These are phyloP conservation scores for Calocybe indica DNA, from an alignment of 768 basidiomycete species.

Conservation along the genomic window DNA sequence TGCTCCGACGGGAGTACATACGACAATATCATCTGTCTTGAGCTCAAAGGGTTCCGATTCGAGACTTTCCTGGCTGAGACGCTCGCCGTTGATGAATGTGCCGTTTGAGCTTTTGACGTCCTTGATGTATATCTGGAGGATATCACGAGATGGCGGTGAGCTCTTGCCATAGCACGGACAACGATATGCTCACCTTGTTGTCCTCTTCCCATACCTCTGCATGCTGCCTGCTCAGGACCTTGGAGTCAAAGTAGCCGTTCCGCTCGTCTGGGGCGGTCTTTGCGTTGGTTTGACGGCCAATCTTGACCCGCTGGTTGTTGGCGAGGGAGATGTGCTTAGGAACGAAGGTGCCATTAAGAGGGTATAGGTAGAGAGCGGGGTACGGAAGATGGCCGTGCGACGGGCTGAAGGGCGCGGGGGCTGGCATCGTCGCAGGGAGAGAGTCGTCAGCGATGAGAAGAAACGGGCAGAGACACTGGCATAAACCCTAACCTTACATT, in stretches of 20 bases:
- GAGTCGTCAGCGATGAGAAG: no score
- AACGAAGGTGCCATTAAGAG: constrained; percentile 86
- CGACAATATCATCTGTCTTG: constrained; percentile 93
- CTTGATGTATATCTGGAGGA: constrained; percentile 85
- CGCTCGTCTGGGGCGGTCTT: constrained; percentile 87
- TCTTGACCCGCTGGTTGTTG: constrained; percentile 66
- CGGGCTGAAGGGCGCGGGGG: no score
- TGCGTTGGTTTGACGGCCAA: constrained; percentile 90
- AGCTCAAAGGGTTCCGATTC: constrained; percentile 93
- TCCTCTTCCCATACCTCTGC: constrained; percentile 95
- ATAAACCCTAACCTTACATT: no score
- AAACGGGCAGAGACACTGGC: no score
- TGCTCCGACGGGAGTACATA: constrained; percentile 34
- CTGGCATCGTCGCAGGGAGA: no score
- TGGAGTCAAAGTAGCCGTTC: constrained; percentile 94
- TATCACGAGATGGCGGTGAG: constrained; percentile 7
- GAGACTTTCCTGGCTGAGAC: constrained; percentile 81
- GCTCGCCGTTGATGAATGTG: constrained; percentile 95
- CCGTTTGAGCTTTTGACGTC: constrained; percentile 98
- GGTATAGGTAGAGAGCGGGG: constrained; percentile 66
- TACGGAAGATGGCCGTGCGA: constrained; percentile 7
- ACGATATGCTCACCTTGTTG: constrained; percentile 57
- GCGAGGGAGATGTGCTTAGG: constrained; percentile 85
- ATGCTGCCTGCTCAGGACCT: constrained; percentile 85
- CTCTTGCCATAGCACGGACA: neutral